These are phyloP conservation scores for Ambrosia artemisiifolia DNA, from an alignment of 129 eudicot genomes.

Conservation along the genomic window DNA sequence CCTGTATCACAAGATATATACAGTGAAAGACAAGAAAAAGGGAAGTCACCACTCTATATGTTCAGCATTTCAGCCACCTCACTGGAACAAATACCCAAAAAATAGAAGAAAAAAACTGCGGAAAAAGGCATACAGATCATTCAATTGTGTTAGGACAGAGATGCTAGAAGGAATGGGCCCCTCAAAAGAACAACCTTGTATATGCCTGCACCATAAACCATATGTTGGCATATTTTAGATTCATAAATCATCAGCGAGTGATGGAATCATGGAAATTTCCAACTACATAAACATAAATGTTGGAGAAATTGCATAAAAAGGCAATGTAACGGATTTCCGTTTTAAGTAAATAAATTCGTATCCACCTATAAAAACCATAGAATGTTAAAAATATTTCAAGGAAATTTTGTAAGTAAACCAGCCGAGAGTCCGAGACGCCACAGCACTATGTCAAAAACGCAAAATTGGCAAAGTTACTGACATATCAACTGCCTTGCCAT, in stretches of 20 bases:
- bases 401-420: not conserved
- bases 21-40: not conserved
- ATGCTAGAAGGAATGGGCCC: conserved; percentile 80
- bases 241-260: not conserved
- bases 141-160: conserved; percentile 52
- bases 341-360: not conserved
- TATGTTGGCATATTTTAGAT: conserved; percentile 7
- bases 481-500: not conserved
- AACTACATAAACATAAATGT: not conserved
- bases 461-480: not conserved
- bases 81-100: not conserved
- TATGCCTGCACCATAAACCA: conserved; percentile 54
- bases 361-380: not conserved
- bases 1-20: conserved; percentile 33
- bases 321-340: not conserved
- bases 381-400: not conserved
- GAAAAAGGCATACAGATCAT: conserved; percentile 44
- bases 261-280: not conserved
- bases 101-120: not conserved
- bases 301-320: not conserved
- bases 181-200: conserved; percentile 72
- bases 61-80: not conserved
- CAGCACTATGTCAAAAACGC: not conserved
- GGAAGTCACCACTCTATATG: not conserved
- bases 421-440: not conserved